phyloP scores from a whole-genome alignment of 2,329 filamentous ascomycete genomes.

The Alternaria ventricosa region DNA sequence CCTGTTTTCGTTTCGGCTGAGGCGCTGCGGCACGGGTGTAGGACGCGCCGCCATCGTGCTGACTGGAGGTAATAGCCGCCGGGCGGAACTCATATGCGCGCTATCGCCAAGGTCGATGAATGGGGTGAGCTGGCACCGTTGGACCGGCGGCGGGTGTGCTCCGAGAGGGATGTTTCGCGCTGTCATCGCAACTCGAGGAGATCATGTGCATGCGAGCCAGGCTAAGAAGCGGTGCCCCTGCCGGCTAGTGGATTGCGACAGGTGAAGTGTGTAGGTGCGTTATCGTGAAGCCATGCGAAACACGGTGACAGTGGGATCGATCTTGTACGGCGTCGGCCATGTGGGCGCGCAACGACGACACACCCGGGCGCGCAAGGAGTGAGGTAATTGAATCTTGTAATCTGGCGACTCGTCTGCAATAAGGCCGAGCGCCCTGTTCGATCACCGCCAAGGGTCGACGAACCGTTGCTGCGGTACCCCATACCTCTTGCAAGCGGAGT shows the following conservation, averaged over 20 bases:
- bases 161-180: background rate
- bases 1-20: conserved; percentile 15
- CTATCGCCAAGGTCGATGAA: conserved; percentile 3
- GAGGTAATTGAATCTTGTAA: conserved; percentile 17
- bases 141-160: background rate
- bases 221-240: background rate
- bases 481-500: conserved; percentile 2
- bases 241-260: background rate
- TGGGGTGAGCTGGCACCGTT: background rate
- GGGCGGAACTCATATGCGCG: conserved; percentile 5
- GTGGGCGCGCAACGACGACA: conserved; percentile 8
- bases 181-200: background rate
- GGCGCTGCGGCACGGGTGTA: conserved; percentile 16
- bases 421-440: conserved; percentile 18
- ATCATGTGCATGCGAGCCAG: background rate
- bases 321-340: conserved; percentile 6
- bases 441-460: conserved; percentile 29
- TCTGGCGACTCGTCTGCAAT: conserved; percentile 7
- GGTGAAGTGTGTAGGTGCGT: background rate
- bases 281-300: background rate
- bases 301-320: background rate
- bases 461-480: conserved; percentile 28
- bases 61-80: conserved; percentile 28
- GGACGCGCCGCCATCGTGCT: conserved; percentile 8
- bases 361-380: conserved; percentile 6